Evolutionary conservation across 495 filamentous ascomycete species (phyloP), one percentile per base, ranked within the genome.

Genomic region (Hypoxylon trugodes): DNA sequence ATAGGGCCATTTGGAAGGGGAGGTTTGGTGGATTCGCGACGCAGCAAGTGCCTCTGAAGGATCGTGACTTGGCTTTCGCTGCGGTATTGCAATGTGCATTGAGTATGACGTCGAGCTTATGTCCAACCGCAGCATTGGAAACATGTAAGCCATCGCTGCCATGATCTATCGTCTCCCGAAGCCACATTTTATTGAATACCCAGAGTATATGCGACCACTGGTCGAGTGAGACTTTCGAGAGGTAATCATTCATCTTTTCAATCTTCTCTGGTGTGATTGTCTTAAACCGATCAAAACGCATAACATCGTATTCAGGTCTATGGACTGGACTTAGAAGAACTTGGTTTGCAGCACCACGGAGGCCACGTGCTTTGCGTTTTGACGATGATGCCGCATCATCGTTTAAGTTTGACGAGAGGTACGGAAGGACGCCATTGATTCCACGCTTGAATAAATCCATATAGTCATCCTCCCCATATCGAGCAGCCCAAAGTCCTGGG

Each of bases 1-100:
- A n/a, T n/a, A n/a, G n/a, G n/a, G n/a, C n/a, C n/a, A n/a, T n/a
- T n/a, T n/a, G n/a, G n/a, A n/a, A n/a, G n/a, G n/a, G n/a, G n/a
- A n/a, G n/a, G 13, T 70, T 70, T 0, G 40, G 45, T 6, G 60
- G 38, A 55, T 86, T 83, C 24, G 66, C 74, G 41, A 71, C 80
- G 62, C 86, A 89, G 71, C 86, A 89, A 3, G 86, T 88, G 19
- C 79, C 76, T 54, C 83, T 76, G 63, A 80, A 80, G 1, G 80
- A 79, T 61, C 79, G 81, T 19, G 72, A 69, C 53, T 68, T 67
- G 6, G 66, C 53, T n/a, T 70, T 59, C 22, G 74, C 61, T 53
- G 76, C 70, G 3, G 73, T 57, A 69, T 88, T 88, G 70, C 86
- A 89, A 57, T 77, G 81, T 21, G 82, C 58, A 52, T 88, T 89